Conservation (phyloP, 208 protist genomes). For the Sergeia podlipaevii region DNA sequence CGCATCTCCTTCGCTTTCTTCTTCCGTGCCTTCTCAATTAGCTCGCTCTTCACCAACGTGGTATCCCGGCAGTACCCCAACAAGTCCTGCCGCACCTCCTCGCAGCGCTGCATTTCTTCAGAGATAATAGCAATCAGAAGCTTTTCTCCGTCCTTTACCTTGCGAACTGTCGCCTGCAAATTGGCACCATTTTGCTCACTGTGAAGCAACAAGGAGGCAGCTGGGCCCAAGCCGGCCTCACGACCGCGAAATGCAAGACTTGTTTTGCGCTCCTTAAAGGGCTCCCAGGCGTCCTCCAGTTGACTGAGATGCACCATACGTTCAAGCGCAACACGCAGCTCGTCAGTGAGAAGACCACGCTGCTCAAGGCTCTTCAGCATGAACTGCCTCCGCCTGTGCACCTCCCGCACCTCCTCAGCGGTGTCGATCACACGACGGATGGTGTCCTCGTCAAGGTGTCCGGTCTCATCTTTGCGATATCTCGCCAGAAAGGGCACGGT, state of each 20-base stretch:
- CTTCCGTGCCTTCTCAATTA: constrained; percentile 53
- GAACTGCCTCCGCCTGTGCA: constrained; percentile 66
- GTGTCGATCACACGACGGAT: constrained; percentile 64
- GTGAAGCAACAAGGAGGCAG: constrained; percentile 38
- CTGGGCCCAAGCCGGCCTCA: constrained; percentile 62
- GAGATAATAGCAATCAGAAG: constrained; percentile 57
- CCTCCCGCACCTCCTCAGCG: constrained; percentile 58
- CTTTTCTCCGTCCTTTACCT: constrained; percentile 41
- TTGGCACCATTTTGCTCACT: constrained; percentile 23
- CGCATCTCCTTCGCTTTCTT: constrained; percentile 60
- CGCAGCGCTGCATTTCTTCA: constrained; percentile 65
- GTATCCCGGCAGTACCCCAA: constrained; percentile 33
- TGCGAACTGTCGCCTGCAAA: constrained; percentile 13
- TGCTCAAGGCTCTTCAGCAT: constrained; percentile 73
- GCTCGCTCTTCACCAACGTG: constrained; percentile 21
- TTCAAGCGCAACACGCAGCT: constrained; percentile 32
- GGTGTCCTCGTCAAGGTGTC: constrained; percentile 55
- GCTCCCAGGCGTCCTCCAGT: constrained; percentile 83
- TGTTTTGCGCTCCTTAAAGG: constrained; percentile 73
- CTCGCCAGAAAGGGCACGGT: constrained; percentile 89
- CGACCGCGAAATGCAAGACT: constrained; percentile 70
- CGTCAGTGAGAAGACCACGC: constrained; percentile 64
- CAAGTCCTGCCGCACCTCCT: constrained; percentile 32
- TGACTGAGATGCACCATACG: constrained; percentile 63
- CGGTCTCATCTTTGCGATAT: constrained; percentile 79